These are phyloP conservation scores for Poa annua DNA, from an alignment of 176 grass and related monocot genomes.

Conservation along the genomic window DNA sequence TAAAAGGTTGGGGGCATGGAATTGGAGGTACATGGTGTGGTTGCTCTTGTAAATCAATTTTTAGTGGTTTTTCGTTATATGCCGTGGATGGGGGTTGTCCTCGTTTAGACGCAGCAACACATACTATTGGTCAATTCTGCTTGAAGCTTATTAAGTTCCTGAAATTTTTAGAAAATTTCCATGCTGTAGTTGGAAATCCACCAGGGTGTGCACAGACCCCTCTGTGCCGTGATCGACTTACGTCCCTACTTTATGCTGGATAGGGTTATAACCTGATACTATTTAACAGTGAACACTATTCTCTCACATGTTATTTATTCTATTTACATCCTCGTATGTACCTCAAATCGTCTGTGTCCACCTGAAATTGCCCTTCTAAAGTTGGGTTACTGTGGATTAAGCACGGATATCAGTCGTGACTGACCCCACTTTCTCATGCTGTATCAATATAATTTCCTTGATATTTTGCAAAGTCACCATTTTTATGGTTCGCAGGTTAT, in stretches of 20 bases:
- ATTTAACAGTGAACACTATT: background rate
- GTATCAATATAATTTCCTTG: background rate
- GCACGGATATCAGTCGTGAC: background rate
- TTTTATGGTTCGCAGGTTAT: background rate
- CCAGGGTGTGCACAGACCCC: background rate
- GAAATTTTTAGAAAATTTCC: background rate
- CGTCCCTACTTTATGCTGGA: background rate
- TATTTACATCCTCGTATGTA: background rate
- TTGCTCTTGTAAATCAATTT: background rate
- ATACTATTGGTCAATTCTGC: background rate
- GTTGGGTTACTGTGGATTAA: constrained; percentile 20
- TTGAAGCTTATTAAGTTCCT: constrained; percentile 7
- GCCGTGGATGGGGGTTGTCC: background rate
- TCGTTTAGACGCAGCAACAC: background rate
- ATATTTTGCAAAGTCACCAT: background rate
- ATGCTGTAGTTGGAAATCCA: background rate
- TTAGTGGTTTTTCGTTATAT: background rate
- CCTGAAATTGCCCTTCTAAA: background rate
- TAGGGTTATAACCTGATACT: constrained; percentile 3
- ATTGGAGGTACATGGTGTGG: background rate
- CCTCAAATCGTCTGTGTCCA: background rate
- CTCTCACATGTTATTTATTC: constrained; percentile 7
- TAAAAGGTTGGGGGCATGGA: background rate
- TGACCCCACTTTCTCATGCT: background rate
- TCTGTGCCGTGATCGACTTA: background rate